Conservation (phyloP, 148 eudicot species). For the Nyssa sinensis region DNA sequence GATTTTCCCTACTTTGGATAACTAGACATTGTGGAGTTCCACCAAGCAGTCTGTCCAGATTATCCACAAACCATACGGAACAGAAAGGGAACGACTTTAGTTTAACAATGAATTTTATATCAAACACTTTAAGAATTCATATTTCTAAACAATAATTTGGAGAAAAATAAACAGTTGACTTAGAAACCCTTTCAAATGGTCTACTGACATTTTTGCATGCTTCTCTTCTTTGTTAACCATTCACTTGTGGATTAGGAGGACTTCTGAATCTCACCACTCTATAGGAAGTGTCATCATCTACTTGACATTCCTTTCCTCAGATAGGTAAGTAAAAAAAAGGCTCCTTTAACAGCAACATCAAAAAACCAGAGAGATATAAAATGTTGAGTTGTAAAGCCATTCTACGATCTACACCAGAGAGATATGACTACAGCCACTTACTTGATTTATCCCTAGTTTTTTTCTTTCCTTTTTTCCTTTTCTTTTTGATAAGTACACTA, state of each 20-base stretch:
- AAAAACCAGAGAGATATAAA: neutral
- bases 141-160: neutral
- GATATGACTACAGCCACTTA: neutral
- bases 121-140: neutral
- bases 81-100: neutral
- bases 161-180: neutral
- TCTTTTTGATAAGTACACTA: neutral
- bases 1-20: neutral
- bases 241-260: neutral
- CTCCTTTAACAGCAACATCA: neutral
- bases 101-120: neutral
- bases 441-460: neutral
- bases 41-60: neutral
- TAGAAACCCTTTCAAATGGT: neutral
- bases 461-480: too few species aligned
- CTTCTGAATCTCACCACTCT: neutral
- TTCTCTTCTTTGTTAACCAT: neutral
- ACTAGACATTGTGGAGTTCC: neutral
- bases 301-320: neutral
- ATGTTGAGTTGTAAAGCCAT: neutral
- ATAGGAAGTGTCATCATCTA: neutral
- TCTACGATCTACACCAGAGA: too few species aligned
- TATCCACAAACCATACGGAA: neutral
- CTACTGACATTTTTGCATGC: neutral
- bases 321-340: neutral